Percentiles rank a stretch among this genome's conserved stretches.
These are phyloP conservation scores for Vanilla planifolia DNA, from an alignment of 106 monocot species.

Conservation along the genomic window DNA sequence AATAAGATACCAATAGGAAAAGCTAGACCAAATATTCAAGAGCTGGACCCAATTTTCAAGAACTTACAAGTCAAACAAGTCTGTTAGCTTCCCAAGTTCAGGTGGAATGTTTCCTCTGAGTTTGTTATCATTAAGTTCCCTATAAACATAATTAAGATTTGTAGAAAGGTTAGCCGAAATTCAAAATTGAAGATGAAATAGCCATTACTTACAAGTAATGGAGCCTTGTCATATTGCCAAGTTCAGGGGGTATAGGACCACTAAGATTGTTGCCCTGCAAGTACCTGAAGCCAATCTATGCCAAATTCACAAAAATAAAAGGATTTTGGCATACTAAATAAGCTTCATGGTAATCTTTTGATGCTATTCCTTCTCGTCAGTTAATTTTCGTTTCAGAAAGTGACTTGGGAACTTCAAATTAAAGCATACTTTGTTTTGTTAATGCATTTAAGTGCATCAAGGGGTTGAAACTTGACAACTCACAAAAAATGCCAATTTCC, in stretches of 20 bases:
- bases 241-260: conserved; percentile 87
- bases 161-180: neutral
- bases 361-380: no score
- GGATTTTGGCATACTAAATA: no score
- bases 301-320: neutral
- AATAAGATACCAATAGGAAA: neutral
- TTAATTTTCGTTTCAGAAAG: no score
- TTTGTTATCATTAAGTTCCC: conserved; percentile 89
- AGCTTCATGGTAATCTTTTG: no score
- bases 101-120: conserved; percentile 60
- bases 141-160: conserved; percentile 15
- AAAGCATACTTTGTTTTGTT: no score
- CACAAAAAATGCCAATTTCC: no score
- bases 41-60: neutral
- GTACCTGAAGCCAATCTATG: no score
- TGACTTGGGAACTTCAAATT: no score
- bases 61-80: conserved; percentile 66
- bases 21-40: conserved; percentile 1
- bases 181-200: neutral
- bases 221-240: conserved; percentile 89
- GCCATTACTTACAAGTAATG: conserved; percentile 65
- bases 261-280: conserved; percentile 75
- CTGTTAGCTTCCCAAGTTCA: conserved; percentile 63
- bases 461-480: no score
- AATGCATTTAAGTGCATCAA: no score